Conservation (phyloP, 148 eudicot genomes). For the Beta vulgaris region DNA sequence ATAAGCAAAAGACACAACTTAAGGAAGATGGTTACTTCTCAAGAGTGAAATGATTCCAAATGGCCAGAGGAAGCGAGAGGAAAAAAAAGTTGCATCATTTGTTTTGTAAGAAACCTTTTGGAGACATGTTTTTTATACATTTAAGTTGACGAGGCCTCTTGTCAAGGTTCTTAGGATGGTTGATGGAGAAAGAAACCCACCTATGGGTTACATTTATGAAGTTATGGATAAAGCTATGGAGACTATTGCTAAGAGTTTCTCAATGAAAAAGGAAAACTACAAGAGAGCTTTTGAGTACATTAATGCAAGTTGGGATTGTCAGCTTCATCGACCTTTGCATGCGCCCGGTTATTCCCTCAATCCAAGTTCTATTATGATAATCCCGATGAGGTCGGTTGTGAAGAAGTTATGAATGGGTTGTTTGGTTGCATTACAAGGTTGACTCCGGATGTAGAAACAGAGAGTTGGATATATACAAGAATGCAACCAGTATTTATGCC, state of each 20-base stretch:
- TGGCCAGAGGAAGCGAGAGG: neutral
- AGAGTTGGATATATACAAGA: neutral
- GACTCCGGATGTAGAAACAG: neutral
- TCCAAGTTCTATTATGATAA: neutral
- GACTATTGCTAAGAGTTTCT: slow-evolving; percentile 5
- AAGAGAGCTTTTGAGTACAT: too few species aligned
- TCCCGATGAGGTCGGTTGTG: neutral
- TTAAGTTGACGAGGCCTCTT: neutral
- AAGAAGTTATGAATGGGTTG: slow-evolving; percentile 8
- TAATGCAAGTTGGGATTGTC: too few species aligned
- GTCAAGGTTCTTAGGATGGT: neutral
- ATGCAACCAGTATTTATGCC: neutral
- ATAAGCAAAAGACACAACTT: slow-evolving; percentile 1
- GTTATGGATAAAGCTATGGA: neutral
- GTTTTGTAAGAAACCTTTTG: neutral
- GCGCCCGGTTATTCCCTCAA: neutral
- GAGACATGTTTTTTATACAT: neutral
- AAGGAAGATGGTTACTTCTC: neutral
- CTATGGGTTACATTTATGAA: neutral
- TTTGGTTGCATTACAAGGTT: slow-evolving; percentile 10
- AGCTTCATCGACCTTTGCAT: slow-evolving; percentile 8
- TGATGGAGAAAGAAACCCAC: neutral
- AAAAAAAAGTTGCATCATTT: neutral
- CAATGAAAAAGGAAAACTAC: too few species aligned
- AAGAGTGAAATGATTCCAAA: neutral